Conservation (phyloP, 495 filamentous ascomycete species). For the Trypethelium eluteriae region DNA sequence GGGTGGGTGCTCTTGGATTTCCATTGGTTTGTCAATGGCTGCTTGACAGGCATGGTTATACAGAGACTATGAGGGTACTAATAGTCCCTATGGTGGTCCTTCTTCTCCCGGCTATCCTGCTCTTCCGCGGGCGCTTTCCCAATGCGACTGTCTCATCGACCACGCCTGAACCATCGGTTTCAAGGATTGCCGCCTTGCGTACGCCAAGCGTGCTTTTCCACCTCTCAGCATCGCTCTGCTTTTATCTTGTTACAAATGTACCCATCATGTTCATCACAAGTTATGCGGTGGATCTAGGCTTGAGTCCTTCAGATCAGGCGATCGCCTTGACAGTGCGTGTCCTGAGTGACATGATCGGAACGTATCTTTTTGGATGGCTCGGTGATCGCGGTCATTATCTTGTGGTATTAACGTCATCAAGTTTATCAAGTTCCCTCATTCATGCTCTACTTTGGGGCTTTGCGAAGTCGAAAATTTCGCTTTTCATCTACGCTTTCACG, state of each 20-base stretch:
- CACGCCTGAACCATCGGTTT: constrained; percentile 15
- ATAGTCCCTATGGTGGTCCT: constrained; percentile 21
- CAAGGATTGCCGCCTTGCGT: constrained; percentile 15
- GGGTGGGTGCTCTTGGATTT: constrained; percentile 19
- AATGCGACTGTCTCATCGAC: constrained; percentile 15
- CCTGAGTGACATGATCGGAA: constrained; percentile 17
- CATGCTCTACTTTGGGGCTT: constrained; percentile 19
- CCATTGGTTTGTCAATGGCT: constrained; percentile 21
- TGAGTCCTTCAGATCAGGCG: constrained; percentile 18
- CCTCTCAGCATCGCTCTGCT: constrained; percentile 15
- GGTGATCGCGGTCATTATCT: constrained; percentile 16
- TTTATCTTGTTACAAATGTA: constrained; percentile 19
- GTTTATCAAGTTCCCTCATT: constrained; percentile 14
- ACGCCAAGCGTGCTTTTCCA: constrained; percentile 16
- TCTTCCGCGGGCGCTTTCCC: constrained; percentile 20
- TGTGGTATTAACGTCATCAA: constrained; percentile 10
- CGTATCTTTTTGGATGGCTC: constrained; percentile 15
- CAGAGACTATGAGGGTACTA: constrained; percentile 17
- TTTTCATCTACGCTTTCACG: not conserved
- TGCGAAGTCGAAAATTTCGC: constrained; percentile 10
- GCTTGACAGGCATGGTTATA: constrained; percentile 20
- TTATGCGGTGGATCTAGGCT: constrained; percentile 15
- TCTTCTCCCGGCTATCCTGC: constrained; percentile 17
- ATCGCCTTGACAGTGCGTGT: constrained; percentile 16
- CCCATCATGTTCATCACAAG: constrained; percentile 23